phyloP scores from a whole-genome alignment of 306 rosid genomes.

The Abrus precatorius region DNA sequence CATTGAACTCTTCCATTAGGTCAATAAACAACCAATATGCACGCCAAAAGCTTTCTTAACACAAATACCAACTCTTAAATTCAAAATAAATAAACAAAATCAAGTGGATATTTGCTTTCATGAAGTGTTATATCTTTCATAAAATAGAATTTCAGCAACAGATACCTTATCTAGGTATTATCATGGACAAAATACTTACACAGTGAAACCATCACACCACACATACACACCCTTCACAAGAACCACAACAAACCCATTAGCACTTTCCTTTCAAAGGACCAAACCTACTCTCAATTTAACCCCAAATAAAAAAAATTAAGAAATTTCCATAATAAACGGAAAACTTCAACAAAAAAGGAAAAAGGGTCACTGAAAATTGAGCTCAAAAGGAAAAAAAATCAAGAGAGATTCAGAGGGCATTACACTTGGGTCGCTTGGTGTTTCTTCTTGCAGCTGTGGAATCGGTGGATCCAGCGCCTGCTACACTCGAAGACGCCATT shows the following conservation, averaged over 20 bases:
- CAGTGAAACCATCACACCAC: not conserved
- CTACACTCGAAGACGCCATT: slow-evolving; percentile 79
- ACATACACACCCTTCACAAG: slow-evolving; percentile 6
- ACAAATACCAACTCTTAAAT: not conserved
- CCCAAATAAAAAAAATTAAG: not conserved
- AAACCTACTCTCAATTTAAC: not conserved
- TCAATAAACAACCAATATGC: slow-evolving; percentile 22
- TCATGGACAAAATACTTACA: slow-evolving; percentile 16
- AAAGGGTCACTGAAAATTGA: slow-evolving; percentile 32
- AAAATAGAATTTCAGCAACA: slow-evolving; percentile 25
- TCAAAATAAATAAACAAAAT: not conserved
- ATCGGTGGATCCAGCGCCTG: slow-evolving; percentile 85
- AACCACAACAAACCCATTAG: slow-evolving; percentile 26
- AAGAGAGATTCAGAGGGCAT: slow-evolving; percentile 27
- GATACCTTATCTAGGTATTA: not conserved
- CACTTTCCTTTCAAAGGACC: not conserved
- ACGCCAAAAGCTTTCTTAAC: slow-evolving; percentile 8
- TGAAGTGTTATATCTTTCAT: not conserved
- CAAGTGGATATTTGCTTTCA: not conserved
- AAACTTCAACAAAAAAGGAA: slow-evolving; percentile 1
- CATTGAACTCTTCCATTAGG: slow-evolving; percentile 35
- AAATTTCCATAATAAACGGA: slow-evolving; percentile 17
- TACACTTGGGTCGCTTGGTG: slow-evolving; percentile 95
- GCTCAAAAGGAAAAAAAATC: not conserved
- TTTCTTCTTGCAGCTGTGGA: slow-evolving; percentile 71